phyloP scores from a whole-genome alignment of 2,329 filamentous ascomycete species.

The Emergomyces africanus region DNA sequence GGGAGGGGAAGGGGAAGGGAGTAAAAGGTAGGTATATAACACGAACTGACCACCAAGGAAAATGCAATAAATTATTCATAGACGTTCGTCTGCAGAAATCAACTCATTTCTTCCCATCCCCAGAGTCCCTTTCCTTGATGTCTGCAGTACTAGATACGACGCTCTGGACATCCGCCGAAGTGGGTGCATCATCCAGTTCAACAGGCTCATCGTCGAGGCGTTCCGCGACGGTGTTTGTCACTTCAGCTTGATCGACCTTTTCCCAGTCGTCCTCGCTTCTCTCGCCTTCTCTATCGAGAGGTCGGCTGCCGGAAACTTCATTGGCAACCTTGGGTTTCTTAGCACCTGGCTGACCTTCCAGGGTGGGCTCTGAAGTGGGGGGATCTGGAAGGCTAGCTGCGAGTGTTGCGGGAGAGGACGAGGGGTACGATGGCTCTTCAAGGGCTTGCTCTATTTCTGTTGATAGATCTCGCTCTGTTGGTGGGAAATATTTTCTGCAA shows the following conservation, averaged over 20 bases:
- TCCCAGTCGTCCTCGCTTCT: conserved; percentile 29
- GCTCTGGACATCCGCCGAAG: conserved; percentile 22
- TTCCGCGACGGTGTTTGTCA: conserved; percentile 12
- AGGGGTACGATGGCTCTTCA: conserved; percentile 15
- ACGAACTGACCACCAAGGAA: background rate
- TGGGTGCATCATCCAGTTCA: conserved; percentile 19
- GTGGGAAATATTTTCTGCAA: conserved; percentile 37
- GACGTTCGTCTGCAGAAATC: background rate
- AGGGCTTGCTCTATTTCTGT: background rate
- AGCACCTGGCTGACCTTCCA: conserved; percentile 29
- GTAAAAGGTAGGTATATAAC: background rate
- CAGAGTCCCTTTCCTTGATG: conserved; percentile 4
- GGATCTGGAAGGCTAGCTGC: conserved; percentile 36
- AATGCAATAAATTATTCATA: background rate
- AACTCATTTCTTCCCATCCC: background rate
- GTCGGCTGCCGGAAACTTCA: background rate
- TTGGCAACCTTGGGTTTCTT: conserved; percentile 36
- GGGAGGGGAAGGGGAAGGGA: background rate
- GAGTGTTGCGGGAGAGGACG: conserved; percentile 18
- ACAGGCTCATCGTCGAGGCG: conserved; percentile 23
- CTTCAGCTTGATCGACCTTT: conserved; percentile 21
- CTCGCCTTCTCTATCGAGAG: conserved; percentile 12
- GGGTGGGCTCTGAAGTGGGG: conserved; percentile 34
- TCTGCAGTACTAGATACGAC: conserved; percentile 22
- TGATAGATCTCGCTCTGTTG: conserved; percentile 25